phyloP scores from a whole-genome alignment of 176 grass and related monocot genomes.

The Bonia amplexicaulis region DNA sequence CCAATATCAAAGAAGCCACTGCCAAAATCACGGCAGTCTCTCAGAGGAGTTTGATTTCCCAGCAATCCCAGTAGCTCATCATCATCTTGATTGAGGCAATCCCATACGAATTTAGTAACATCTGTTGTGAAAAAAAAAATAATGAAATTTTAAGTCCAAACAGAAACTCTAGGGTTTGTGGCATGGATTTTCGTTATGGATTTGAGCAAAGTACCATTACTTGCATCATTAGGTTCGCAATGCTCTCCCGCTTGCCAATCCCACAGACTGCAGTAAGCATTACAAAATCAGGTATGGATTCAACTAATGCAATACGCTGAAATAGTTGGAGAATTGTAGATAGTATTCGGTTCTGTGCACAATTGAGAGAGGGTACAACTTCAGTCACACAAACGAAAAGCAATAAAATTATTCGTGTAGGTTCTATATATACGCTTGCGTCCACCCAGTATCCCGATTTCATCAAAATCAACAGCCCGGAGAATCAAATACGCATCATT shows the following conservation, averaged over 20 bases:
- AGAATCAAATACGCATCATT: background rate
- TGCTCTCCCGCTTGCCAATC: conserved; percentile 46
- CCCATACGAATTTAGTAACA: conserved; percentile 32
- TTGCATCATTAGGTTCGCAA: background rate
- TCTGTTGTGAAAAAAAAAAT: background rate
- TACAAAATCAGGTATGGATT: background rate
- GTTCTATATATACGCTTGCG: background rate
- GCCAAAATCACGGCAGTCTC: conserved; percentile 32
- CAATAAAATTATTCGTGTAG: background rate
- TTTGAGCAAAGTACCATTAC: conserved; percentile 35
- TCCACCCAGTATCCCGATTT: background rate
- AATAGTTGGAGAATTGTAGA: background rate
- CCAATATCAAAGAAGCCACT: conserved; percentile 29
- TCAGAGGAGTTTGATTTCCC: conserved; percentile 56
- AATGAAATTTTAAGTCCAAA: background rate
- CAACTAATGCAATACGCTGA: background rate
- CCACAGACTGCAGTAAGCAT: conserved; percentile 39
- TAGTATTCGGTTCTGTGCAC: background rate
- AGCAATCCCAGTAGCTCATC: conserved; percentile 37
- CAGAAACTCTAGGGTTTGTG: background rate
- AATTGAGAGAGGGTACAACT: background rate
- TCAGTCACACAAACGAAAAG: background rate
- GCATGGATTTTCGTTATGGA: background rate
- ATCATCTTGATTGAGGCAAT: conserved; percentile 47
- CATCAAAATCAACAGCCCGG: background rate